phyloP scores from a whole-genome alignment of 345 rosid species.

The Abelmoschus esculentus region DNA sequence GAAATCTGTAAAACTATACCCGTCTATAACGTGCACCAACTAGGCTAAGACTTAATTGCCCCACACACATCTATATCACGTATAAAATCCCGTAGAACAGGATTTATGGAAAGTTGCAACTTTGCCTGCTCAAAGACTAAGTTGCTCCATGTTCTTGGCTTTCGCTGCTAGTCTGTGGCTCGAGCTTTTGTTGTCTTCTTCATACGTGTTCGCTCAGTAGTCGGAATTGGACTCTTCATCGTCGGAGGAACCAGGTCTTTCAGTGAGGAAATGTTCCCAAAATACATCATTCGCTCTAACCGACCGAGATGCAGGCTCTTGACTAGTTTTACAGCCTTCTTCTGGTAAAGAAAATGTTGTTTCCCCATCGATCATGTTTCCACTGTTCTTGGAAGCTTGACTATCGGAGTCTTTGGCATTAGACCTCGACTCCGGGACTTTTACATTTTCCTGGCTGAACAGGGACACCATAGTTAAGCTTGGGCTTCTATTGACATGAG shows the following conservation, averaged over 20 bases:
- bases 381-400: constrained; percentile 16
- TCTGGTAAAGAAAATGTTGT: constrained; percentile 21
- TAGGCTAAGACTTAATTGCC: not conserved
- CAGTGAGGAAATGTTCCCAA: constrained; percentile 95
- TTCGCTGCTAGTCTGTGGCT: constrained; percentile 29
- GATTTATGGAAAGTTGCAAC: not conserved
- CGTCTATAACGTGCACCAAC: too few species aligned
- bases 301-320: constrained; percentile 41
- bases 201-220: constrained; percentile 33
- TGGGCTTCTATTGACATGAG: constrained; percentile 41
- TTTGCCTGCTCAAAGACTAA: constrained; percentile 50
- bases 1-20: too few species aligned
- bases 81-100: not conserved
- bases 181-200: constrained; percentile 5
- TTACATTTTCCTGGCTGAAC: constrained; percentile 30
- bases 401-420: constrained; percentile 28
- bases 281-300: constrained; percentile 74
- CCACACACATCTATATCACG: not conserved
- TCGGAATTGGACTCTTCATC: constrained; percentile 77
- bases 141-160: constrained; percentile 50
- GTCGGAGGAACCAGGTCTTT: constrained; percentile 78
- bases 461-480: constrained; percentile 32
- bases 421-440: constrained; percentile 21
- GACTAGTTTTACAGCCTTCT: constrained; percentile 36
- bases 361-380: constrained; percentile 18